Conservation (phyloP, 495 filamentous ascomycete genomes). For the Penicillium salamii region DNA sequence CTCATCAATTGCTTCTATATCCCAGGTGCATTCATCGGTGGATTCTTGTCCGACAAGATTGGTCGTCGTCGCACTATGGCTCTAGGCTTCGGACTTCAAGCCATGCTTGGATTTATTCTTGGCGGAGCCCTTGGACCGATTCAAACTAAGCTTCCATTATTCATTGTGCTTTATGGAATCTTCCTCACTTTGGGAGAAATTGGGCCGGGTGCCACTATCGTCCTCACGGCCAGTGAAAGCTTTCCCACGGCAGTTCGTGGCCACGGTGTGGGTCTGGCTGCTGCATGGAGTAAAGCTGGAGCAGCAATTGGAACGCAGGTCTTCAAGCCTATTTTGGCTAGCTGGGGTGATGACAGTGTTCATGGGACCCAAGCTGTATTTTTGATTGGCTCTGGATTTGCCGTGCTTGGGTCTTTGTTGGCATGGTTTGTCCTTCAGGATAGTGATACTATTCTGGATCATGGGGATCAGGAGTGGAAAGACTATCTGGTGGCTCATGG, state of each 20-base stretch:
- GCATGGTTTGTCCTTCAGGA: constrained; percentile 30
- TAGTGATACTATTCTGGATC: constrained; percentile 20
- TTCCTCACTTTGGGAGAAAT: constrained; percentile 74
- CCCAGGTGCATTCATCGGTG: constrained; percentile 69
- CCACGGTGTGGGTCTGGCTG: constrained; percentile 78
- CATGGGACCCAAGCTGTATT: constrained; percentile 28
- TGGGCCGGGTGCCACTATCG: constrained; percentile 80
- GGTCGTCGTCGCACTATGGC: constrained; percentile 66
- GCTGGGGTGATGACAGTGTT: constrained; percentile 21
- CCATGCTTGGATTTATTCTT: constrained; percentile 70
- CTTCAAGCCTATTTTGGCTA: constrained; percentile 44
- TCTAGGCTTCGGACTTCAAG: constrained; percentile 58
- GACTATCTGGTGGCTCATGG: constrained; percentile 22
- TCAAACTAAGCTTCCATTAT: constrained; percentile 58
- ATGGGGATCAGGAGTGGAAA: constrained; percentile 27
- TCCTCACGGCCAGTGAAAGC: constrained; percentile 54
- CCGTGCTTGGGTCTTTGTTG: constrained; percentile 18
- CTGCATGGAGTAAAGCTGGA: constrained; percentile 74
- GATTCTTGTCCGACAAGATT: constrained; percentile 61
- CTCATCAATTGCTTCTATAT: constrained; percentile 79
- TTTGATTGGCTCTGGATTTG: constrained; percentile 28
- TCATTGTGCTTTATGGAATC: constrained; percentile 65
- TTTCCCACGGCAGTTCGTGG: constrained; percentile 74
- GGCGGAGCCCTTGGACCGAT: constrained; percentile 58
- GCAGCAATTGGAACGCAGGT: constrained; percentile 78